Evolutionary conservation across 257 asterid genomes (phyloP), one percentile per base, ranked within the genome.

Genomic region (Salvia hispanica): DNA sequence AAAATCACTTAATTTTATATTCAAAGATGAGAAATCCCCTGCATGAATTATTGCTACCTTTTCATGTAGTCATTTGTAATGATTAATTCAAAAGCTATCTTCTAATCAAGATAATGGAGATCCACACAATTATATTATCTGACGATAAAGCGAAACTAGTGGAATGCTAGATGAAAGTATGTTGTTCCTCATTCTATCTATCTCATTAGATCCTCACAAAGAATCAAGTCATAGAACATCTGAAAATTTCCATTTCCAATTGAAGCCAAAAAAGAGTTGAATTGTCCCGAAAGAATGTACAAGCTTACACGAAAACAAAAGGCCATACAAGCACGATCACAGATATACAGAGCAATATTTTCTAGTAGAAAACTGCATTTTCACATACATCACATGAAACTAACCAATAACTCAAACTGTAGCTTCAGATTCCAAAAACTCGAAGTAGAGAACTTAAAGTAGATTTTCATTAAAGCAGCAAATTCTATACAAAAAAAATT

Each of bases 141-240:
- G 14, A 14, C 5, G 8, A 33, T 15, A 14, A 21, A 67, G 43
- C 61, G 42, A 21, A 39, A 60, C 31, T 8, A 1, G 7, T 11
- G 33, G 40, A 44, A 70, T 57, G 53, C 76, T 9, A n/a, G 31
- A 70, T 53, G 44, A n/a, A 53, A 53, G 42, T 3, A 39, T 42
- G 28, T 64, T 21, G 25, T 48, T 28, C 28, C 50, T 33, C 56
- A 15, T 46, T 51, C 53, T 16, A 39, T 5, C 36, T 9, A 60
- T 66, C 52, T 54, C 40, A n/a, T 31, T 12, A 13, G 11, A 10
- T 16, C 16, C 25, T 21, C 25, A 21, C 25, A 21, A 21, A 21
- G 25, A n/a, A 62, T 45, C 42, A 68, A 8, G 43, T 52, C 59
- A 16, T 3, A 62, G 21, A 9, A 64, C 15, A 16, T 16, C 44